These are phyloP conservation scores for Flammula alnicola DNA, from an alignment of 1,284 basidiomycete genomes.

Conservation along the genomic window DNA sequence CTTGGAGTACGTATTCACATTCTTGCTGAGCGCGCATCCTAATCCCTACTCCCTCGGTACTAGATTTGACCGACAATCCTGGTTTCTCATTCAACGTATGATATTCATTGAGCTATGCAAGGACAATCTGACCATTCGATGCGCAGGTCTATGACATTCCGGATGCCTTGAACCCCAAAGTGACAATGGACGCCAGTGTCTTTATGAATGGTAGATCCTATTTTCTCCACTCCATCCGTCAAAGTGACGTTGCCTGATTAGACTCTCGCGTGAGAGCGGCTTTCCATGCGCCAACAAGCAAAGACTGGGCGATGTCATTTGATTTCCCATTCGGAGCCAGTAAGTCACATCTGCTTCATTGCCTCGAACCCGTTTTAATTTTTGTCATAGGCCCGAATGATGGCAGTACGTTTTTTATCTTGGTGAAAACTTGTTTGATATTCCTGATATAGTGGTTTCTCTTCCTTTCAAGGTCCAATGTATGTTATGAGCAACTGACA, in stretches of 20 bases:
- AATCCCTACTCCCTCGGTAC: not conserved
- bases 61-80: constrained; percentile 40
- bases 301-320: constrained; percentile 56
- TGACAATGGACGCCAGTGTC: constrained; percentile 48
- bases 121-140: constrained; percentile 2
- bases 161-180: constrained; percentile 54
- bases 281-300: constrained; percentile 70
- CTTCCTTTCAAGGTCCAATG: constrained; percentile 46
- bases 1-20: constrained; percentile 66
- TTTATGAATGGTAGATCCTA: constrained; percentile 63
- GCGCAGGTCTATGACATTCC: constrained; percentile 56
- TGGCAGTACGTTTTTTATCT: constrained; percentile 18
- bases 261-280: constrained; percentile 59
- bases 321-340: constrained; percentile 49
- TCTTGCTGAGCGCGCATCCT: not conserved
- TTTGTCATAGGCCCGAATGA: constrained; percentile 13
- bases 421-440: not conserved
- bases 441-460: constrained; percentile 2
- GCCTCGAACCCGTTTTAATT: not conserved
- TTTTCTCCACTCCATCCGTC: not conserved
- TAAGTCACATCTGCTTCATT: constrained; percentile 15
- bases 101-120: not conserved
- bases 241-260: constrained; percentile 27
- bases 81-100: constrained; percentile 46
- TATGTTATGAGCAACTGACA: constrained; percentile 32